phyloP scores from a whole-genome alignment of 2,329 filamentous ascomycete genomes.

The Leptographium wingfieldii region DNA sequence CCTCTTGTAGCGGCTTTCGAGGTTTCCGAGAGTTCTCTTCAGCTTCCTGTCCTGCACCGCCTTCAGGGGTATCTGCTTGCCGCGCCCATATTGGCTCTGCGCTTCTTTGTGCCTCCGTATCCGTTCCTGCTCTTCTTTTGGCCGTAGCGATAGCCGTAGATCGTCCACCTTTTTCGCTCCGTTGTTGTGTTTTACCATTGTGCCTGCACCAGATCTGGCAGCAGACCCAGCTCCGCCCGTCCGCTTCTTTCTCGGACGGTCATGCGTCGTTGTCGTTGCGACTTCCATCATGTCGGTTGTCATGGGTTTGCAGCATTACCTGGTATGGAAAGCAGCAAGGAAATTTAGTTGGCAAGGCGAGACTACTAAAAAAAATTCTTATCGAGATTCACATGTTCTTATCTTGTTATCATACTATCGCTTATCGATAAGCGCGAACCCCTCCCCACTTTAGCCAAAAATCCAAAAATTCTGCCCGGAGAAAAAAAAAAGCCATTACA shows the following conservation, averaged over 20 bases:
- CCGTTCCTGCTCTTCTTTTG: conserved; percentile 38
- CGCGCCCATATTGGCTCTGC: conserved; percentile 71
- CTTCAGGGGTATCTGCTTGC: conserved; percentile 52
- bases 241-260: not conserved
- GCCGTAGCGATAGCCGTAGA: conserved; percentile 37
- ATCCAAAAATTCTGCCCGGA: not conserved
- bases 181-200: conserved; percentile 21
- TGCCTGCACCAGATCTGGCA: not conserved
- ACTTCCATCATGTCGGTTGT: not conserved
- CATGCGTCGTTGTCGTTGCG: not conserved
- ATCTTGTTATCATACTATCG: not conserved
- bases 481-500: not conserved
- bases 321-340: conserved; percentile 1
- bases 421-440: not conserved
- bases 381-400: not conserved
- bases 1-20: conserved; percentile 74
- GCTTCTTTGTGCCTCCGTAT: conserved; percentile 46
- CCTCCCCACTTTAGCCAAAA: conserved; percentile 2
- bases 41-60: conserved; percentile 81
- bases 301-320: not conserved
- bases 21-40: conserved; percentile 60
- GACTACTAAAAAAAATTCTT: conserved; percentile 3
- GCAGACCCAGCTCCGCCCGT: not conserved
- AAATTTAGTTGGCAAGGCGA: not conserved
- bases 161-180: conserved; percentile 38